Evolutionary conservation across 805 yeast species (phyloP).

Genomic region (Hanseniaspora pseudoguilliermondii): DNA sequence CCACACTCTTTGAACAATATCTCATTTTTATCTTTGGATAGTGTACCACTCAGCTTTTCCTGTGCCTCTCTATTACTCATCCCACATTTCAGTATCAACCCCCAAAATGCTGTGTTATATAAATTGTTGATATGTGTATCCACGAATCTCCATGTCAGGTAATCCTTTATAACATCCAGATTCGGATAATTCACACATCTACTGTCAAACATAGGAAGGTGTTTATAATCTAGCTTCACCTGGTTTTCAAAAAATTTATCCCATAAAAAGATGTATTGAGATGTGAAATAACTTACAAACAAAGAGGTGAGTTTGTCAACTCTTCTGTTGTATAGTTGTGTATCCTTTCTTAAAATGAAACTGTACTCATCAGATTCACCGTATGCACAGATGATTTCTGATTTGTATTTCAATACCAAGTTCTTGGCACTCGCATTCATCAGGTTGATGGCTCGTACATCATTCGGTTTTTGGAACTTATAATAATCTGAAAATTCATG

Average conservation of each 20-base stretch:
- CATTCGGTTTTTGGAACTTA: conserved; percentile 79
- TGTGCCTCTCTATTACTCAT: conserved; percentile 74
- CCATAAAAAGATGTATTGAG: conserved; percentile 66
- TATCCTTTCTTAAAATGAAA: conserved; percentile 52
- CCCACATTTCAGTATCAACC: conserved; percentile 56
- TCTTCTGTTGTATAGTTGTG: conserved; percentile 69
- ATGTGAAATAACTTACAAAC: conserved; percentile 69
- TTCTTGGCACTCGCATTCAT: conserved; percentile 72
- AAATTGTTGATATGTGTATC: conserved; percentile 93
- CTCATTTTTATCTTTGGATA: conserved; percentile 79
- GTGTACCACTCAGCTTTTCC: conserved; percentile 57
- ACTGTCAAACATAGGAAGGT: conserved; percentile 81
- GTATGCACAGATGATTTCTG: conserved; percentile 68
- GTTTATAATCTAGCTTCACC: conserved; percentile 33
- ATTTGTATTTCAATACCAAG: conserved; percentile 47
- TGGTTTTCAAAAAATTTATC: conserved; percentile 33
- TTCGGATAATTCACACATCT: conserved; percentile 80
- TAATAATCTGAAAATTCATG: conserved; percentile 70
- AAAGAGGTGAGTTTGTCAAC: conserved; percentile 68
- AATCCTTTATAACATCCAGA: conserved; percentile 50
- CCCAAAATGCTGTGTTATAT: conserved; percentile 90
- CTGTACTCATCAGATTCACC: conserved; percentile 96
- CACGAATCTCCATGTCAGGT: conserved; percentile 87
- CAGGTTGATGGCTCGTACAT: conserved; percentile 54
- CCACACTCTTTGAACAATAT: conserved; percentile 64